Percentiles rank a stretch among this genome's conserved stretches.
phyloP scores from a whole-genome alignment of 2,329 filamentous ascomycete genomes.

The Aplosporella prunicola region DNA sequence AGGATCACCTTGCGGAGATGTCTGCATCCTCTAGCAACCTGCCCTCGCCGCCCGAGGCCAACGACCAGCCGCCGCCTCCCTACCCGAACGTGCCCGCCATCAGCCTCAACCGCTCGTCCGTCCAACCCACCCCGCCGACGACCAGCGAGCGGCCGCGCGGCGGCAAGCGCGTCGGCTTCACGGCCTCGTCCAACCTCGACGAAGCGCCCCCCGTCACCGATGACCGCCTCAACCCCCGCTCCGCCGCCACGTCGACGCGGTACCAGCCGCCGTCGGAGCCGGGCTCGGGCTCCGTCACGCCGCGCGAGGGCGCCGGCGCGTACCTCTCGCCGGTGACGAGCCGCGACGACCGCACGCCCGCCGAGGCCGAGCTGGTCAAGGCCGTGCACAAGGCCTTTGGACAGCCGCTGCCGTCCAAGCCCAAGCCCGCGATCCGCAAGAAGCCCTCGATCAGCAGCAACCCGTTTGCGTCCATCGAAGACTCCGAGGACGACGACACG shows the following conservation, averaged over 20 bases:
- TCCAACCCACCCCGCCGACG: slow-evolving; percentile 3
- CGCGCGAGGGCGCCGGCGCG: background rate
- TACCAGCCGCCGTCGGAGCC: slow-evolving; percentile 7
- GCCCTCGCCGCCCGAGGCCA: slow-evolving; percentile 2
- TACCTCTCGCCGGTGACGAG: slow-evolving; percentile 5
- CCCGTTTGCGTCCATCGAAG: slow-evolving; percentile 20
- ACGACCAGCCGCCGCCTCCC: background rate
- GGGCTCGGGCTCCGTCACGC: slow-evolving; percentile 9
- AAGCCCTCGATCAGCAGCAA: slow-evolving; percentile 19
- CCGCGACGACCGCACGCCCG: slow-evolving; percentile 5
- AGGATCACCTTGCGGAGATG: slow-evolving; percentile 11
- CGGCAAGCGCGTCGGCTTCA: slow-evolving; percentile 11
- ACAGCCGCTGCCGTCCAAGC: slow-evolving; percentile 24
- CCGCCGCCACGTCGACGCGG: slow-evolving; percentile 3
- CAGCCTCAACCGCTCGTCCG: background rate
- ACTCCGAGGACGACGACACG: slow-evolving; percentile 26
- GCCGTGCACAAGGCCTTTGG: slow-evolving; percentile 27
- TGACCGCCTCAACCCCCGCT: slow-evolving; percentile 1
- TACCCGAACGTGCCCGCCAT: background rate
- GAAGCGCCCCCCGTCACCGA: slow-evolving; percentile 1
- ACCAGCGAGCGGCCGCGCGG: background rate
- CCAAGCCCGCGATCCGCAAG: slow-evolving; percentile 29
- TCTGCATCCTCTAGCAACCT: slow-evolving; percentile 4
- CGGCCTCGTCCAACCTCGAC: slow-evolving; percentile 3
- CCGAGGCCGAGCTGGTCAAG: slow-evolving; percentile 23